Evolutionary conservation across 2,329 filamentous ascomycete genomes (phyloP), one percentile per base, ranked within the genome.

Genomic region (Emericellopsis cladophorae): DNA sequence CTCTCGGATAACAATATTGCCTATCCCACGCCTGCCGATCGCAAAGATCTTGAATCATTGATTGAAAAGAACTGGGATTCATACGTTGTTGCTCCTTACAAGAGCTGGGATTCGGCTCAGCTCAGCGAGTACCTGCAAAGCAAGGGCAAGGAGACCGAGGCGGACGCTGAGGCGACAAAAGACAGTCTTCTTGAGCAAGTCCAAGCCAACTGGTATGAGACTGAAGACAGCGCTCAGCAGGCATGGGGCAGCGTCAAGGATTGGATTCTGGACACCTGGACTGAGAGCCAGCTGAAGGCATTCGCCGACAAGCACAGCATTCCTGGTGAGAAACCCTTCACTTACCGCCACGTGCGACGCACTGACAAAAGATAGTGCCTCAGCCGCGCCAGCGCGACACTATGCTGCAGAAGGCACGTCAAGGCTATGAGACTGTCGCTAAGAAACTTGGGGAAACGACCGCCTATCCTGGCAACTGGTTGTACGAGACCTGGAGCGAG

Each of bases 251-350:
- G 68, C 51, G 76, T 86, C 37, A 86, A 84, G 61, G 82, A 90
- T 52, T 96, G 92, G 92, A 84, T 96, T 50, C 82, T 96, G 54
- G 87, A 96, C 58, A 92, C 85, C 44, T 95, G 89, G 86, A 81
- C 83, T 49, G 90, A 96, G 43, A 95, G 88, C 49, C 82, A 93
- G 59, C 72, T 98, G 50, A 95, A 96, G 72, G 67, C 84, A 2
- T 96, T 96, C 64, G 82, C 88, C 47, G 90, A 96, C 61, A 83
- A 82, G 59, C 76, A 96, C 60, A 75, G 75, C 47, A 87, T 98
- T 52, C 85, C 88, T 43, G 70, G 71, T 74, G 60, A 34, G 60
- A 46, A 16, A 40, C 9, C 11, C 2, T 10, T 7, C 3, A 12
- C 33, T 22, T 39, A n/a, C 18, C 34, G 39, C 26, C 15, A 8